These are phyloP conservation scores for Ogataea ganodermae DNA, from an alignment of 805 yeast species.

Conservation along the genomic window DNA sequence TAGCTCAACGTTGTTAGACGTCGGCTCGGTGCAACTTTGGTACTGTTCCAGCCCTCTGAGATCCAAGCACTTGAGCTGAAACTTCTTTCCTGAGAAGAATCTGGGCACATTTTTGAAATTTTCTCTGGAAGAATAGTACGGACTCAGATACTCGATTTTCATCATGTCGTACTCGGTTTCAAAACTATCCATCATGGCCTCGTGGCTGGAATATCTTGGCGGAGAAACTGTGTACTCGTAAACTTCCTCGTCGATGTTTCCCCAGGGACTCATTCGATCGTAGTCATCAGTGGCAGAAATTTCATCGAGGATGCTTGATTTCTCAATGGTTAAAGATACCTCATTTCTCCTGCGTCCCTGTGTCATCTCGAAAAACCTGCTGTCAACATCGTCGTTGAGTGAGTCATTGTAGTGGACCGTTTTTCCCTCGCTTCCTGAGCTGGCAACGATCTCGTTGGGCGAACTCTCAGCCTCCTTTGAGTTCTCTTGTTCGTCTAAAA, in stretches of 20 bases:
- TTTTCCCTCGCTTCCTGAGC: neutral
- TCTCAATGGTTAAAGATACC: neutral
- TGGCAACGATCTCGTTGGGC: neutral
- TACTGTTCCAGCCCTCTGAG: conserved; percentile 26
- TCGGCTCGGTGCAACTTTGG: conserved; percentile 2
- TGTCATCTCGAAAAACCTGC: conserved; percentile 17
- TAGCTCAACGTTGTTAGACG: conserved; percentile 8
- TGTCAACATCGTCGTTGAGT: conserved; percentile 13
- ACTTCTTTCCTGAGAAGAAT: conserved; percentile 66
- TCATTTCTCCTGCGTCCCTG: conserved; percentile 11
- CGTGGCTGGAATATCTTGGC: conserved; percentile 19
- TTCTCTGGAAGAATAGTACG: conserved; percentile 55
- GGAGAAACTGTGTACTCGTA: conserved; percentile 19
- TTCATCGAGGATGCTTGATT: neutral
- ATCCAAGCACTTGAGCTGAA: conserved; percentile 46
- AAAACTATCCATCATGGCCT: conserved; percentile 35
- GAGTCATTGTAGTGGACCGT: neutral
- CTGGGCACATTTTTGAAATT: conserved; percentile 60
- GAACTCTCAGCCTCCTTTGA: neutral
- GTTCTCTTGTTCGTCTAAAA: conserved; percentile 18
- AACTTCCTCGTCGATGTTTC: conserved; percentile 6
- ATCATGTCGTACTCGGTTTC: conserved; percentile 47
- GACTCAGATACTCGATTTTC: conserved; percentile 57
- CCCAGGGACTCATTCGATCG: conserved; percentile 3
- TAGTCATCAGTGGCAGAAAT: neutral